Conservation (phyloP, 306 rosid species). For the Elaeagnus macrophylla region DNA sequence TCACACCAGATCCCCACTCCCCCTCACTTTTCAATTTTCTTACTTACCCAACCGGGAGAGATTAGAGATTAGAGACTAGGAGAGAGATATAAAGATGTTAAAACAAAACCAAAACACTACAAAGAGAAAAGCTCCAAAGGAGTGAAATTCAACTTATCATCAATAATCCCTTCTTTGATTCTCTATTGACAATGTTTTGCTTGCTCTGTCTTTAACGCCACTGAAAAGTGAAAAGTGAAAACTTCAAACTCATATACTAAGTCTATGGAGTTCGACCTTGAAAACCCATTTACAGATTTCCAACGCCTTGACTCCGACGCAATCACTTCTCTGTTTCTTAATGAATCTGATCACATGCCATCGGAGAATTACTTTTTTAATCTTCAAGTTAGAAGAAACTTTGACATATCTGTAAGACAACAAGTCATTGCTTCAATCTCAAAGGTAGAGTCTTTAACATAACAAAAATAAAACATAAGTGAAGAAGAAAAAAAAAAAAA, state of each 20-base stretch:
- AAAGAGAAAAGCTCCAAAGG: constrained; percentile 23
- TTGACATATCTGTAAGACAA: constrained; percentile 43
- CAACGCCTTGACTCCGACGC: constrained; percentile 34
- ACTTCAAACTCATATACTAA: neutral
- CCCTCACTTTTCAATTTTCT: too few relatives aligned
- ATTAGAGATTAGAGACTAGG: too few relatives aligned
- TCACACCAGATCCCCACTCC: too few relatives aligned
- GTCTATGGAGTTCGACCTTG: constrained; percentile 82
- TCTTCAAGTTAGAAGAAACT: constrained; percentile 32
- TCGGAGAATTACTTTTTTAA: constrained; percentile 41
- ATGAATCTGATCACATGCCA: constrained; percentile 78
- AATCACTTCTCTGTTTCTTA: constrained; percentile 49
- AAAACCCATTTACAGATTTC: constrained; percentile 63
- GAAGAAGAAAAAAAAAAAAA: too few relatives aligned
- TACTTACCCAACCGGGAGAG: too few relatives aligned
- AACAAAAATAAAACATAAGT: neutral
- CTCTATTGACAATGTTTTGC: constrained; percentile 28
- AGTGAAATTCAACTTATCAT: constrained; percentile 25
- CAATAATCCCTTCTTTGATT: neutral
- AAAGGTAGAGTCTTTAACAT: constrained; percentile 33
- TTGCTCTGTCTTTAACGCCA: constrained; percentile 11
- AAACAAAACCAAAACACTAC: constrained; percentile 16
- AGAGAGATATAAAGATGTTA: too few relatives aligned
- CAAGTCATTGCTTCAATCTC: constrained; percentile 56
- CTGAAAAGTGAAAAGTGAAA: neutral